Conservation (phyloP, 176 grass and related monocot genomes). For the Avena sativa region DNA sequence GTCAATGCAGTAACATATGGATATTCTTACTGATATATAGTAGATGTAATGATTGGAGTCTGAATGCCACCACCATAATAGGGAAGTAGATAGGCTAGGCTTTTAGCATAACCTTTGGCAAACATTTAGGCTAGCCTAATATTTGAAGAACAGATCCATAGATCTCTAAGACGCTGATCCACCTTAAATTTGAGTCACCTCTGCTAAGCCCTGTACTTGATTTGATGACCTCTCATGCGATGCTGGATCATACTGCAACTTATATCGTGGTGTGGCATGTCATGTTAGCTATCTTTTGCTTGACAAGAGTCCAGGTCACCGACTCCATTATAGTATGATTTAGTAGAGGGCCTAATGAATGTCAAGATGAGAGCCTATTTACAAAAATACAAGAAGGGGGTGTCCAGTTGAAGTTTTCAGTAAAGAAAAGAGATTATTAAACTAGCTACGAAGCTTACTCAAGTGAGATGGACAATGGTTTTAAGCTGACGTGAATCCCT, state of each 20-base stretch:
- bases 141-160: not conserved
- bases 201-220: slow-evolving; percentile 7
- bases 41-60: not conserved
- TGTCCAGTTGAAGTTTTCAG: slow-evolving; percentile 28
- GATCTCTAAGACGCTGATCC: not conserved
- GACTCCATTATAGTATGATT: not conserved
- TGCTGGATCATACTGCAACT: not conserved
- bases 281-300: slow-evolving; percentile 14
- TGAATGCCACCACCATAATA: slow-evolving; percentile 1
- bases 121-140: not conserved
- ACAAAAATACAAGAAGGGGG: slow-evolving; percentile 12
- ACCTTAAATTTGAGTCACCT: not conserved
- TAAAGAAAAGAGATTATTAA: slow-evolving; percentile 8
- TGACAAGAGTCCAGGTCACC: not conserved
- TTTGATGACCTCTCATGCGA: slow-evolving; percentile 5
- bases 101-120: not conserved
- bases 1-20: slow-evolving; percentile 23
- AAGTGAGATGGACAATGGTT: not conserved
- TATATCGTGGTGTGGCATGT: not conserved
- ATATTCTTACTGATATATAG: not conserved
- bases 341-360: not conserved
- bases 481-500: slow-evolving; percentile 19
- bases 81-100: slow-evolving; percentile 22
- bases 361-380: not conserved
- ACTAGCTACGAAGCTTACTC: not conserved